phyloP scores from a whole-genome alignment of 129 eudicot species.

The Tanacetum coccineum region DNA sequence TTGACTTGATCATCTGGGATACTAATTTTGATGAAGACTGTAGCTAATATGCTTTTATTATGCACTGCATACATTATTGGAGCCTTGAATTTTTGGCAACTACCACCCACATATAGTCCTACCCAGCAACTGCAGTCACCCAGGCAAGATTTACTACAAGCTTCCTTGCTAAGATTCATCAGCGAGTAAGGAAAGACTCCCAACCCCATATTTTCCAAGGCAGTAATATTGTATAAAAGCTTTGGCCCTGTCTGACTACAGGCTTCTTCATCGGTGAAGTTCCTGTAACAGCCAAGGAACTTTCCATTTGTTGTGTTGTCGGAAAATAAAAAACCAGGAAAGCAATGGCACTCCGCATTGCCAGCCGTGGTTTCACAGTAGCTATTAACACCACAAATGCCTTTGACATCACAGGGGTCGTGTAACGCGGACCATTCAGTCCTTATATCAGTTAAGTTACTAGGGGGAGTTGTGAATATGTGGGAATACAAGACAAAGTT shows the following conservation, averaged over 20 bases:
- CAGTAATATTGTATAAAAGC: constrained; percentile 5
- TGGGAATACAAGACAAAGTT: constrained; percentile 35
- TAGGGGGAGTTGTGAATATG: constrained; percentile 11
- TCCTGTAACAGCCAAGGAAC: constrained; percentile 35
- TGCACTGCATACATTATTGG: constrained; percentile 21
- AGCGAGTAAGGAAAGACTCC: constrained; percentile 4
- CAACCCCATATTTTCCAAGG: not conserved
- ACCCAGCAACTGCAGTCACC: constrained; percentile 39
- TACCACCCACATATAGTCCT: not conserved
- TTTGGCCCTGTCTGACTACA: constrained; percentile 18
- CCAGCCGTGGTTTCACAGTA: constrained; percentile 10
- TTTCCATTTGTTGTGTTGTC: not conserved
- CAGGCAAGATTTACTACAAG: constrained; percentile 26
- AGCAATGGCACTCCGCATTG: constrained; percentile 18
- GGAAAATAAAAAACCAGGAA: constrained; percentile 29
- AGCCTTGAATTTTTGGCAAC: constrained; percentile 14
- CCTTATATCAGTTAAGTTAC: not conserved
- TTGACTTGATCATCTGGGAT: not conserved
- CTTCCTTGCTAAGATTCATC: constrained; percentile 2
- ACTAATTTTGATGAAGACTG: constrained; percentile 31
- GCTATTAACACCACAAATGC: constrained; percentile 38
- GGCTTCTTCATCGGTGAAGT: constrained; percentile 27
- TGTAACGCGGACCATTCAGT: constrained; percentile 26
- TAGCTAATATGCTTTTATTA: not conserved
- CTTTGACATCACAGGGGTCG: constrained; percentile 21